Percentiles rank a stretch among this genome's conserved stretches.
Evolutionary conservation across 2,329 filamentous ascomycete species (phyloP).

Genomic region (Colletotrichum sp.): DNA sequence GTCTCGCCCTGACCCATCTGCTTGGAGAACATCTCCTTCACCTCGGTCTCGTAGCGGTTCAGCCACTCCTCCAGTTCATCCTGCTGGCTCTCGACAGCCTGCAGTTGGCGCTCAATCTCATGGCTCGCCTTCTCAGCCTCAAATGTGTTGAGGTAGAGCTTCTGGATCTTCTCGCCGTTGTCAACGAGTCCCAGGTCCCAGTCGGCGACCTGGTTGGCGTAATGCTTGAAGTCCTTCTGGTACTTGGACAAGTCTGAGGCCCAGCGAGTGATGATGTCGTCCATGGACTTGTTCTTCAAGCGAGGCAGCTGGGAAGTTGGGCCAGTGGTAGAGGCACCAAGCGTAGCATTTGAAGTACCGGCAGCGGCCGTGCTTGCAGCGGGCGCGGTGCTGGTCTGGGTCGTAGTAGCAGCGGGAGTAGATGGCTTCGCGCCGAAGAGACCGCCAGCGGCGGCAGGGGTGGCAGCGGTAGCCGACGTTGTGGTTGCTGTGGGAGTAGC

Average conservation of each 20-base stretch:
- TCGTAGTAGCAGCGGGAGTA: conserved; percentile 28
- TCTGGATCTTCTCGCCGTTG: conserved; percentile 94
- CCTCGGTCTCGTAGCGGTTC: conserved; percentile 88
- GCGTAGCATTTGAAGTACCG: conserved; percentile 35
- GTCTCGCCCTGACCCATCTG: conserved; percentile 78
- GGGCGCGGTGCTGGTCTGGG: conserved; percentile 27
- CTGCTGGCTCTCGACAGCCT: conserved; percentile 89
- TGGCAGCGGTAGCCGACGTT: conserved; percentile 30
- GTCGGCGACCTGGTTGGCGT: conserved; percentile 83
- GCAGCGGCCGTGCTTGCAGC: conserved; percentile 14
- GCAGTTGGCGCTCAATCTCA: conserved; percentile 92
- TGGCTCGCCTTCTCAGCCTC: conserved; percentile 92
- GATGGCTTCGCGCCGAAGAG: conserved; percentile 40
- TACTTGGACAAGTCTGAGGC: conserved; percentile 94
- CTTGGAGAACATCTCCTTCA: conserved; percentile 85
- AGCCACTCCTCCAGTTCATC: conserved; percentile 88
- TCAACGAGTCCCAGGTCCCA: conserved; percentile 95
- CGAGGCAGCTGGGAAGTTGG: conserved; percentile 86
- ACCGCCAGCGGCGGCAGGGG: conserved; percentile 33
- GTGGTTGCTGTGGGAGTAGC: conserved; percentile 31
- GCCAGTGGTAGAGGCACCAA: conserved; percentile 79
- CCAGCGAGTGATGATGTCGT: conserved; percentile 97
- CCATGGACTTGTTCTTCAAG: conserved; percentile 98
- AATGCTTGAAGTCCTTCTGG: conserved; percentile 93
- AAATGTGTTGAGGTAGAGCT: conserved; percentile 88